phyloP scores from a whole-genome alignment of 2,329 filamentous ascomycete genomes.

The Ceratocystiopsis brevicomis region DNA sequence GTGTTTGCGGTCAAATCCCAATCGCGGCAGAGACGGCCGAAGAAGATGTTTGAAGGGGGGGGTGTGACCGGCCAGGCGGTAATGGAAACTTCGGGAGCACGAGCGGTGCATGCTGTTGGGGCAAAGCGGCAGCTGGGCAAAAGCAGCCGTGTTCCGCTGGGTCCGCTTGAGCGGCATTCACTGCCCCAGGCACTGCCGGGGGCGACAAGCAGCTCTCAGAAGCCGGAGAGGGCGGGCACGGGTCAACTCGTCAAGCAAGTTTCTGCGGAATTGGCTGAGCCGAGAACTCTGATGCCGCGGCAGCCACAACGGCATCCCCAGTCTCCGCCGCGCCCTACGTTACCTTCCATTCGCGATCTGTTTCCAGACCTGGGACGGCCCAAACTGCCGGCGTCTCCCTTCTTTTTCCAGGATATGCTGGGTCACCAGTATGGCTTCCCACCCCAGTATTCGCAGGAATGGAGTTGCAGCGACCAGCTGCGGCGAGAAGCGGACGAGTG shows the following conservation, averaged over 20 bases:
- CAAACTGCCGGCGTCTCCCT: neutral
- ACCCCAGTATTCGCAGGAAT: conserved; percentile 3
- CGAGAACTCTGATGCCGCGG: too few species aligned
- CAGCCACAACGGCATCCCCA: neutral
- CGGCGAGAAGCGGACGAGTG: conserved; percentile 4
- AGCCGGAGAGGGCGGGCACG: conserved; percentile 1
- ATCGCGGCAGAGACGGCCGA: conserved; percentile 8
- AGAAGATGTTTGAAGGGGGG: conserved; percentile 5
- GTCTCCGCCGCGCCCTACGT: too few species aligned
- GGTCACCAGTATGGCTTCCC: conserved; percentile 1
- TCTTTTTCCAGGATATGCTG: conserved; percentile 4
- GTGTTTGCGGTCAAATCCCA: conserved; percentile 30
- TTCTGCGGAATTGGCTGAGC: too few species aligned
- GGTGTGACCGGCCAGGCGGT: neutral
- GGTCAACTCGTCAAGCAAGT: neutral
- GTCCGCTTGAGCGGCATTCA: too few species aligned
- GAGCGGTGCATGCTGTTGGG: too few species aligned
- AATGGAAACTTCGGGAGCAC: too few species aligned
- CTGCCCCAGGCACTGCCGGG: too few species aligned
- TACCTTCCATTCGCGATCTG: conserved; percentile 2
- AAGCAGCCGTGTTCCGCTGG: too few species aligned
- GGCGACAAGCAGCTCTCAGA: neutral
- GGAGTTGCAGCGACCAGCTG: conserved; percentile 7
- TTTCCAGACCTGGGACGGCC: conserved; percentile 1
- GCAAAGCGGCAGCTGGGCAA: too few species aligned